phyloP scores from a whole-genome alignment of 441 rosid species.

The Breynia disticha region DNA sequence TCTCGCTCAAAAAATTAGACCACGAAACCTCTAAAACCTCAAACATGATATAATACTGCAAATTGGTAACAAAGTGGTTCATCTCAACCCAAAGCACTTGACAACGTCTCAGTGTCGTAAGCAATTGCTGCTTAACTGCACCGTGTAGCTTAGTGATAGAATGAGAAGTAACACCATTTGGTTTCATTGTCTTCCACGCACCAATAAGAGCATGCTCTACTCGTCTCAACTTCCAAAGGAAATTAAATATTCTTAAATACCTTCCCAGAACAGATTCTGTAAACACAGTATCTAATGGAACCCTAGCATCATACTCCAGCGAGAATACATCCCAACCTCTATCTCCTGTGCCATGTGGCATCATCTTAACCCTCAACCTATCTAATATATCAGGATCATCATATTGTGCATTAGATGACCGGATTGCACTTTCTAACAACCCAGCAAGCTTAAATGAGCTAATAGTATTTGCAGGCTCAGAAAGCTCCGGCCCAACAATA shows the following conservation, averaged over 20 bases:
- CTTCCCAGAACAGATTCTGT: conserved; percentile 75
- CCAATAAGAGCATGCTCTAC: conserved; percentile 95
- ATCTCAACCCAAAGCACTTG: conserved; percentile 95
- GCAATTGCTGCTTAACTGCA: conserved; percentile 60
- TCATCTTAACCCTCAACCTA: conserved; percentile 79
- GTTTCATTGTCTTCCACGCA: conserved; percentile 98
- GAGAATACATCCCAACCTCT: conserved; percentile 98
- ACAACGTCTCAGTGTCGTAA: conserved; percentile 74
- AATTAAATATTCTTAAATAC: conserved; percentile 79
- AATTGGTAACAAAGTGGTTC: conserved; percentile 88
- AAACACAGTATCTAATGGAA: conserved; percentile 78
- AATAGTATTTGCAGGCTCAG: conserved; percentile 89
- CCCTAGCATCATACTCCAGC: conserved; percentile 82
- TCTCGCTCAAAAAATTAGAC: conserved; percentile 74
- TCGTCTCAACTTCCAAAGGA: conserved; percentile 86
- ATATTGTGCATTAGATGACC: conserved; percentile 93
- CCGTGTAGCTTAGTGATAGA: conserved; percentile 68
- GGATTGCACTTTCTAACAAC: conserved; percentile 74
- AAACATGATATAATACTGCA: conserved; percentile 93
- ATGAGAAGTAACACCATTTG: conserved; percentile 76
- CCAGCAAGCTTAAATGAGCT: conserved; percentile 92
- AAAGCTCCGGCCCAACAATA: conserved; percentile 79
- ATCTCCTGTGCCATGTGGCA: conserved; percentile 84
- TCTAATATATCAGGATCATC: conserved; percentile 86
- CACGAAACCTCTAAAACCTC: conserved; percentile 95